Base-by-base conservation (phyloP, 495 filamentous ascomycete genomes). In the Trichoderma asperelloides region DNA sequence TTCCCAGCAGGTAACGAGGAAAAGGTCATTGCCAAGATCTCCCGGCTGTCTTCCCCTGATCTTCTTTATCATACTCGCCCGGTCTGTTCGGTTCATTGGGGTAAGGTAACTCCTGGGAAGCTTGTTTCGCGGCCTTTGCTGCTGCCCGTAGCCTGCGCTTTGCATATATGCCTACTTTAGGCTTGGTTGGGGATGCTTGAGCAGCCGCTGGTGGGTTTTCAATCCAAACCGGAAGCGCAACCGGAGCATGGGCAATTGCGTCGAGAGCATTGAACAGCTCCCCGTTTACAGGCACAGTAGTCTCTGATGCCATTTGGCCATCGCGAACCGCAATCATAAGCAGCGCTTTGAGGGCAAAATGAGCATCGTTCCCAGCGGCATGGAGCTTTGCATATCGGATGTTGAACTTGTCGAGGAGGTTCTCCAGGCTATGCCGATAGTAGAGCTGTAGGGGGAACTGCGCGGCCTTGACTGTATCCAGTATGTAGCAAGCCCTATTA, bases 331-430 rank as follows among this genome's bases (percentile, higher is more conserved):
- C 65, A 57, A 69, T 66, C 65, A 67, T 69, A 27, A 69, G 55
- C 51, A 69, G 21, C 55, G 55, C 62, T 57, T 65, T 45, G 27
- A 69, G 37, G 27, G 60, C 28, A 62, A 63, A 67, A 65, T 63
- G 57, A 33, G 68, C 64, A 51, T 67, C 57, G 62, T 69, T 69
- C 23, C 65, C 57, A 67, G 68, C 65, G 27, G 41, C 68, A 62
- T 69, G 65, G 49, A 67, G 49, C 25, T 69, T 66, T 25, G 64
- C 2, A 64, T 67, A 69, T 41, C 21, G 64, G 55, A 69, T 67
- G 25, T 62, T 51, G 55, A 69, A 66, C 55, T 51, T 64, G 13
- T 69, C 28, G 55, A 69, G 65, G 37, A 67, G 39, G 63, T 60
- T 65, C 60, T 63, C 41, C 41, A 69, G 65, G 33, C 68, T 65